Evolutionary conservation across 768 basidiomycete species (phyloP), one percentile per base, ranked within the genome.

Genomic region (Mycena amicta): DNA sequence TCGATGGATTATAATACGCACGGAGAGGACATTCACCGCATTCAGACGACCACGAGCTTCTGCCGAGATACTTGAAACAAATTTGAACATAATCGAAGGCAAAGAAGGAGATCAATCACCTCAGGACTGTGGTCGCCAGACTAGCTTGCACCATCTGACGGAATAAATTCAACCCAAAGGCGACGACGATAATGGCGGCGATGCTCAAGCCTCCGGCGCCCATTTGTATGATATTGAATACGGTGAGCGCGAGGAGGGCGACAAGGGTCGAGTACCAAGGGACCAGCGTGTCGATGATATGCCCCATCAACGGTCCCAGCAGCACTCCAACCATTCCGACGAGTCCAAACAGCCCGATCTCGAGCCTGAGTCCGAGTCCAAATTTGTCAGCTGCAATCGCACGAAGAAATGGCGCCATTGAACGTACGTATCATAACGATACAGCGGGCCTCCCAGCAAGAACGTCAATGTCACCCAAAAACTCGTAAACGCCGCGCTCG

Each of bases 251-350:
- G 26, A 79, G n/a, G 6, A 85, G 74, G 13, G 81, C 83, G 50
- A 86, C 61, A 22, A 93, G 74, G 11, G 88, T 82, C 11, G 87
- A 84, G 57, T 88, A 85, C 92, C 92, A 95, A 0, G 88, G 87
- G 0, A 89, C 79, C 31, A 93, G 77, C 2, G 70, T 73, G 73
- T 94, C 92, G 57, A 94, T 82, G n/a, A 83, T 61, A 46, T 80
- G 81, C 0, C 93, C 93, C 41, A 84, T 78, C 27, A 91, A 60
- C 0, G 92, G 92, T 0, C 88, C 88, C 52, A 83, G 69, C 15
- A 85, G 72, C 11, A 91, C 89, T 23, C 86, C 93, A 12, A 86
- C 74, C 81, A 83, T 83, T 40, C 91, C 91, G n/a, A 91, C 77
- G 22, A 93, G 74, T 3, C 88, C 90, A 66, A 92, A 91, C 5